Evolutionary conservation across 2,329 filamentous ascomycete species (phyloP), one percentile per base, ranked within the genome.

Genomic region (Esteya vermicola): DNA sequence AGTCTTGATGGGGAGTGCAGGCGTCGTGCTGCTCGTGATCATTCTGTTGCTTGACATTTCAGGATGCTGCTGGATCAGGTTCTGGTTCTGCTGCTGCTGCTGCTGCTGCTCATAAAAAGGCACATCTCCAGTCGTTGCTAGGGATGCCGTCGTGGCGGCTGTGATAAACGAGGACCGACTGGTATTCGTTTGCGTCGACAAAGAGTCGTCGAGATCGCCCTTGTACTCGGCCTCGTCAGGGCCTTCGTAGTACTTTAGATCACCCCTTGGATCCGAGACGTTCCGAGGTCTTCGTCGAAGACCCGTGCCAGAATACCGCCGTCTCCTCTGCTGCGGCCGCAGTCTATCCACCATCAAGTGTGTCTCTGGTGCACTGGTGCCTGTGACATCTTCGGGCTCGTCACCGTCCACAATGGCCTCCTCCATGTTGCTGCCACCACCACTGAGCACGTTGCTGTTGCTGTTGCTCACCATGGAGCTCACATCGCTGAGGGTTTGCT

Each of bases 241-340:
- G 50, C 93, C 84, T 52, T 93, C 86, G 51, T 82, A 88, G 50
- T 88, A 94, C 55, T 93, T 79, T n/a, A 95, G 67, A 46, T 83
- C 72, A n/a, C 85, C 81, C 39, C 81, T 68, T 9, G 73, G 68
- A 12, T 79, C 72, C 16, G 70, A 71, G 7, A 93, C 80, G 46
- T 85, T 82, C 41, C 72, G 65, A 20, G 84, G 81, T 52, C 82
- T 79, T 43, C 75, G 66, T 27, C 83, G 76, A 21, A 95, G 68
- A 6, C 85, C 86, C 47, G 85, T 85, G 36, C 86, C 88, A 6
- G 86, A 95, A 57, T 93, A 91, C 20, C 89, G 78, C 44, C 88
- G 74, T 54, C 67, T 70, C 36, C 58, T 57, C 39, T 69, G 65
- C 14, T 57, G 56, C 33, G 48, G 60, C 23, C 49, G 56, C 43